Evolutionary conservation across 768 basidiomycete genomes (phyloP), one percentile per base, ranked within the genome.

Genomic region (Hemileccinum rubropunctum): DNA sequence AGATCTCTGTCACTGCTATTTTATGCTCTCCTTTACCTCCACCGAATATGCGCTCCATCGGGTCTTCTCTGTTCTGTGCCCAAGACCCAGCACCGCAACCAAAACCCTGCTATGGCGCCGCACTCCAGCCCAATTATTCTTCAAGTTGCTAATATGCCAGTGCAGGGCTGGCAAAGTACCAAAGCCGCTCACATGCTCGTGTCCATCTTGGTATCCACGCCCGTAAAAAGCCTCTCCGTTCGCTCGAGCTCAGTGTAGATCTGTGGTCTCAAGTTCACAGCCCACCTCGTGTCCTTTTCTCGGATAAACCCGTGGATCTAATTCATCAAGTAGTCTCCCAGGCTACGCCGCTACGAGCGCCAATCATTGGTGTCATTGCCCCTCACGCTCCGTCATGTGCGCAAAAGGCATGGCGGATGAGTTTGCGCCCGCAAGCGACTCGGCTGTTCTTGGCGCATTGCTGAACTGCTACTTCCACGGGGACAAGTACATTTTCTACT

Each of bases 51-150:
- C 23, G 23, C 30, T 32, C 10, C 30, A 11, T 8, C 35, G n/a
- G 23, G 23, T 23, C 23, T 23, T 23, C 23, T 23, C 35, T 48
- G 26, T 36, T 18, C 42, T 4, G 23, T 45, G 30, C 56, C 48
- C 48, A 42, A 39, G 54, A 52, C 50, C 50, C 45, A 52, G 43
- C 47, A 46, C 42, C 33, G 33, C 47, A 42, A n/a, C 6, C 6
- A 3, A 23, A 23, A 23, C 4, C 14, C 2, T 28, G 27, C 36
- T 44, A 45, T 36, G 48, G 39, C 26, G 26, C 35, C 45, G 36
- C 45, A 45, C 37, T 5, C 11, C 4, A 21, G 32, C 33, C 30
- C 35, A 13, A n/a, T 13, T 6, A 17, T 26, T 13, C 23, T 26
- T 23, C 23, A 23, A 23, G 23, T 23, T 23, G 23, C 23, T 23